Evolutionary conservation across 768 basidiomycete genomes (phyloP), one percentile per base, ranked within the genome.

Genomic region (Hygrocybe punicea): DNA sequence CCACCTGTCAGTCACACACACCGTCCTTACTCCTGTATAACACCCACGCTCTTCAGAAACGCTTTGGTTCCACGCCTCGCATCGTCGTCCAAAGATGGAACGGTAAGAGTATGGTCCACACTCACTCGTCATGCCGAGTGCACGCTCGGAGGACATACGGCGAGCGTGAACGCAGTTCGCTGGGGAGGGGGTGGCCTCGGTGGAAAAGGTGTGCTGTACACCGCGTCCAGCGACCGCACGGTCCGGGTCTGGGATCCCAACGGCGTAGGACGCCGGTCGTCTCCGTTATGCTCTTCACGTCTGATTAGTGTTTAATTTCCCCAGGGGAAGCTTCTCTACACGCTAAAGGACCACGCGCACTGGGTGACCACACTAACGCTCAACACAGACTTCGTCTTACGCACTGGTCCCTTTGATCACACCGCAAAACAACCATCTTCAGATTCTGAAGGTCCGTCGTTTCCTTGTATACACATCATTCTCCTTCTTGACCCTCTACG

Each of bases 341-440:
- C 87, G 0, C 75, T 98, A 24, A 93, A 91, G 70, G 94, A 98
- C 60, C 96, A 99, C 64, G 97, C 94, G 0, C 97, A 99, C 66
- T 98, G 95, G 96, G 97, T 99, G 7, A 99, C 95, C 17, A 98
- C 95, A 0, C 83, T 99, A 44, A 86, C 97, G 3, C 79, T 98
- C 54, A 96, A 94, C 71, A 95, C 95, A 9, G 96, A 99, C 68
- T 97, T 95, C 65, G 84, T 96, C 24, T 80, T 97, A 4, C 86
- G 95, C 21, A 98, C 96, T 0, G 96, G 96, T 0, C 94, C 96
- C 0, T 98, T 90, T 64, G 94, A 98, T 69, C 91, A 97, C 63
- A 89, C 81, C 1, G 84, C 82, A 44, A 94, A 90, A 71, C 81
- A 79, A 54, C 89, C 93, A 0, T 73, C 80, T 6, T 87, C 87